Percentiles rank a stretch among this genome's conserved stretches.
Conservation (phyloP, 2,329 filamentous ascomycete genomes). For the Curvularia spicifera region DNA sequence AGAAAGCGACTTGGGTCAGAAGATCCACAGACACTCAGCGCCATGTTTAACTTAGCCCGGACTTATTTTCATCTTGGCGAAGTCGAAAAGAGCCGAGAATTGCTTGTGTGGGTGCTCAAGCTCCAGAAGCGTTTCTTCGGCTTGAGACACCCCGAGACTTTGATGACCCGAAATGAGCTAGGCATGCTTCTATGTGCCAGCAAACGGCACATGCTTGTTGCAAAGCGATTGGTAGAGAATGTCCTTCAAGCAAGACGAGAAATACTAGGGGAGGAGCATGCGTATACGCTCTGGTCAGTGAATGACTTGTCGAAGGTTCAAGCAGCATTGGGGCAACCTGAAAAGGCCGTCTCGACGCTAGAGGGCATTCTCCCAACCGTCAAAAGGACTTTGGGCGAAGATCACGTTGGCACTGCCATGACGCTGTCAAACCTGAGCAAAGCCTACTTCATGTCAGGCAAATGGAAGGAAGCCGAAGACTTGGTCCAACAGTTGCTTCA, state of each 20-base stretch:
- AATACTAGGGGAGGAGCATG: conserved; percentile 35
- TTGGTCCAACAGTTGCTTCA: neutral
- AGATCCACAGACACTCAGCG: neutral
- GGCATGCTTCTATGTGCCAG: conserved; percentile 25
- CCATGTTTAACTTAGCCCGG: neutral
- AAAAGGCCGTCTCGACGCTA: neutral
- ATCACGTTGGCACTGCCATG: neutral
- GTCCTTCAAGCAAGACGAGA: conserved; percentile 24
- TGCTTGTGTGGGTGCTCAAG: conserved; percentile 23
- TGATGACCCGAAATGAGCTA: conserved; percentile 30
- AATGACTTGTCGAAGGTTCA: conserved; percentile 33
- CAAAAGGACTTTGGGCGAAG: neutral
- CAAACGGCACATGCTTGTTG: conserved; percentile 13
- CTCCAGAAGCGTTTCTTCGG: conserved; percentile 27
- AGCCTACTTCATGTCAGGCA: neutral
- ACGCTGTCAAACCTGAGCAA: neutral
- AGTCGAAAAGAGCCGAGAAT: conserved; percentile 12
- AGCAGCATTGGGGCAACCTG: neutral
- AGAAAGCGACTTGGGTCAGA: neutral
- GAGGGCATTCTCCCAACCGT: neutral
- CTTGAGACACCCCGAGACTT: conserved; percentile 26
- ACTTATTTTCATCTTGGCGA: conserved; percentile 8
- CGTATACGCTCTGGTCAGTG: conserved; percentile 38
- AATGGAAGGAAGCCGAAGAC: neutral
- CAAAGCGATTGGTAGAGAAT: conserved; percentile 17